Base-by-base conservation (phyloP, 2,329 filamentous ascomycete genomes). In the Pseudogymnoascus sp. region DNA sequence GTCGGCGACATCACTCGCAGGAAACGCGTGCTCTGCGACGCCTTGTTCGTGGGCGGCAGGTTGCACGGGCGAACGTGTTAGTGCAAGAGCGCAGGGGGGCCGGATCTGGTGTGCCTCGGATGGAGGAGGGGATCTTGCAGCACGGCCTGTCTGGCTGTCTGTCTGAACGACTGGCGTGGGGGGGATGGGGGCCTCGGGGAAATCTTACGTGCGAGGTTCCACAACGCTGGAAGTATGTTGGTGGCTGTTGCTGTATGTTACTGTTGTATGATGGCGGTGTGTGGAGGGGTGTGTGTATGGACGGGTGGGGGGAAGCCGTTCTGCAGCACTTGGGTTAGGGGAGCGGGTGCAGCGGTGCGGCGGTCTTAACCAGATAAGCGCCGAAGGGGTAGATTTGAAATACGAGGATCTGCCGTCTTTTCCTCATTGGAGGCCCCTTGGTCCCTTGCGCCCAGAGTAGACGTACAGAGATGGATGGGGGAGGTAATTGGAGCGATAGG, bases 311-410 rank as follows among this genome's bases (percentile, higher is more conserved):
- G 24, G 2, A 14, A 6, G 8, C 22, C 28, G 28, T 56, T 56
- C 50, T 56, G 28, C 50, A 56, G 50, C 50, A 56, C 3, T 56
- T 56, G 28, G 50, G 50, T 56, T 56, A 35, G 50, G 50, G 50
- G 26, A 33, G 50, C 28, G 50, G 50, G 50, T 56, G 50, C 11
- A 56, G 28, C 11, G 35, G n/a, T 31, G 46, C 26, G 14, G 26
- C 28, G 50, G 50, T 35, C 16, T 33, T 14, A 56, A 10, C 28
- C 28, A 33, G 16, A 56, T 33, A 56, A 56, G 50, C 50, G 50
- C 50, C 50, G 10, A 56, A 56, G 26, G 50, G n/a, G n/a, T 5
- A 56, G 28, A 56, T 56, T 56, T 56, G 50, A 33, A 19, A 33
- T 56, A 56, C 10, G n/a, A 56, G n/a, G 50, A 11, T 35, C 10